Base-by-base conservation (phyloP, 2,329 filamentous ascomycete genomes). In the Colletotrichum sp. region DNA sequence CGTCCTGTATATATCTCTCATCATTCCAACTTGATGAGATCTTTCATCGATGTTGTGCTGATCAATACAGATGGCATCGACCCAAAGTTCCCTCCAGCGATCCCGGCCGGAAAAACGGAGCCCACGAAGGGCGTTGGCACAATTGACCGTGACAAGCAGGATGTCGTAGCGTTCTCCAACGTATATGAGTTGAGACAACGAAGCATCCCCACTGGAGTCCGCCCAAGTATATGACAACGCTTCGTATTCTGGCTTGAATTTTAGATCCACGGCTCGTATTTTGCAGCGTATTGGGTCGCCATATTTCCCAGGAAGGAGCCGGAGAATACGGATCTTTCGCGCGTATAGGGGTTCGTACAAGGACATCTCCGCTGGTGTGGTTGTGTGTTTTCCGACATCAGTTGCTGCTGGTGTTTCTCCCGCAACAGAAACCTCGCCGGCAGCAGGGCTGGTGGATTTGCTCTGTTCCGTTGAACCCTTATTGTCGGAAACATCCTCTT, bases 1-100 rank as follows among this genome's bases (percentile, higher is more conserved):
- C 11, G 36, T 70, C 13, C 68, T 63, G 18, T 76, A 78, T 5
- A 78, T 78, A 13, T 72, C 55, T 1, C 71, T 74, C 76, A 78
- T 78, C 8, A 78, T 67, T 3, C 74, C 72, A 3, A 78, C 76
- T 43, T 78, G 76, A 12, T 71, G 58, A 2, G 72, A 66, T 5
- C 75, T 73, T 47, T 78, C 76, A 2, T 36, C 21, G 4, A 59
- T 24, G 11, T 73, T 66, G 1, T 61, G 16, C 24, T 78, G 77
- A 47, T 77, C 66, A 8, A 75, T 66, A 7, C 58, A 72, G 2
- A 72, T 51, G 1, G 58, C 51, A 36, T 72, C 70, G 6, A 72
- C 59, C 66, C 66, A 73, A 4, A 72, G 18, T 3, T 54, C 5
- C 24, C 55, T 64, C 8, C 18, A 24, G 24, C 24, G 24, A 24